phyloP scores from a whole-genome alignment of 2,329 filamentous ascomycete species.

The Chalaropsis ovoidea region DNA sequence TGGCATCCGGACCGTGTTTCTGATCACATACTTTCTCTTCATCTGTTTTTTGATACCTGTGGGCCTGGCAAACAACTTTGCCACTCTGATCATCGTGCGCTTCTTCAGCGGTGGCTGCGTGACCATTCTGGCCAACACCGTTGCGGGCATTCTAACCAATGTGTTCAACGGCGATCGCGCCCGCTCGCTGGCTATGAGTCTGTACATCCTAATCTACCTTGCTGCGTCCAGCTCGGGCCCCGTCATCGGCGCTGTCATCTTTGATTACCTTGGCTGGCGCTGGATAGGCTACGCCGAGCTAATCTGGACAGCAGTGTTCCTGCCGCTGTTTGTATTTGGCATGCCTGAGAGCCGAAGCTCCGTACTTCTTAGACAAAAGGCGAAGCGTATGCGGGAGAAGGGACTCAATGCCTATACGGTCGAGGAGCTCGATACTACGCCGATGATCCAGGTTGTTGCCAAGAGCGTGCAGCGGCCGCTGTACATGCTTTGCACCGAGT shows the following conservation, averaged over 20 bases:
- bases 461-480: slow-evolving; percentile 23
- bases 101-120: slow-evolving; percentile 31
- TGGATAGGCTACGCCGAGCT: slow-evolving; percentile 33
- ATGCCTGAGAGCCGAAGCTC: slow-evolving; percentile 21
- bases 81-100: slow-evolving; percentile 26
- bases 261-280: slow-evolving; percentile 31
- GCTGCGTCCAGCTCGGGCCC: slow-evolving; percentile 30
- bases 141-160: slow-evolving; percentile 29
- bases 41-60: slow-evolving; percentile 25
- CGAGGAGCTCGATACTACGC: slow-evolving; percentile 23
- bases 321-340: slow-evolving; percentile 32
- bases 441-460: slow-evolving; percentile 14
- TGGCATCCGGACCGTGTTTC: slow-evolving; percentile 30
- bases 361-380: slow-evolving; percentile 19
- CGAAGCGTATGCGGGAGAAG: slow-evolving; percentile 18
- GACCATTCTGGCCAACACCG: slow-evolving; percentile 29
- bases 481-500: slow-evolving; percentile 34
- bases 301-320: slow-evolving; percentile 37
- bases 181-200: slow-evolving; percentile 28
- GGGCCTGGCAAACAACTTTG: slow-evolving; percentile 22
- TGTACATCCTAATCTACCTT: slow-evolving; percentile 28
- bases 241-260: slow-evolving; percentile 30
- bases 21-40: slow-evolving; percentile 29
- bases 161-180: slow-evolving; percentile 29
- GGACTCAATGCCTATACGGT: slow-evolving; percentile 18